Evolutionary conservation across 805 yeast genomes (phyloP).

Genomic region (Metschnikowia drakensbergensis): DNA sequence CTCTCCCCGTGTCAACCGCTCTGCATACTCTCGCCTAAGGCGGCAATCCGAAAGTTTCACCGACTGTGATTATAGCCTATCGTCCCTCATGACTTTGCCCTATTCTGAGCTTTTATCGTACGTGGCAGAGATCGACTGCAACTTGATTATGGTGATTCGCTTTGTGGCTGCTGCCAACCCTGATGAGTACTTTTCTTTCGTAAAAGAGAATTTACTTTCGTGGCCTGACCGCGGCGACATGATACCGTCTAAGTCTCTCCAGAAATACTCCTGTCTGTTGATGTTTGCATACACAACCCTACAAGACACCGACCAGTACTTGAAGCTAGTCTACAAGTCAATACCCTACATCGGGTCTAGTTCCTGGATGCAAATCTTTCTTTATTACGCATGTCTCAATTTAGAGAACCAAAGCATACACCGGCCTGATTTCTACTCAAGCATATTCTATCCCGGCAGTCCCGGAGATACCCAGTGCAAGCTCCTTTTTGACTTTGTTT

Average conservation of each 20-base stretch:
- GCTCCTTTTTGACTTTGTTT: constrained; percentile 31
- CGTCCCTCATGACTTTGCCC: constrained; percentile 3
- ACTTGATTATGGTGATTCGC: constrained; percentile 28
- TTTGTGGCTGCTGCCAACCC: constrained; percentile 39
- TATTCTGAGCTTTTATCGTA: constrained; percentile 9
- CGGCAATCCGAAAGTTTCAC: constrained; percentile 4
- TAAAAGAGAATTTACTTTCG: constrained; percentile 24
- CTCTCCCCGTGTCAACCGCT: constrained; percentile 28
- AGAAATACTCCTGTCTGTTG: constrained; percentile 33
- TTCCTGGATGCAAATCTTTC: constrained; percentile 35
- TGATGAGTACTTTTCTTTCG: constrained; percentile 25
- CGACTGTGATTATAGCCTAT: constrained; percentile 5
- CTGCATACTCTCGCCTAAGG: constrained; percentile 27
- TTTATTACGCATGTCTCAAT: constrained; percentile 29
- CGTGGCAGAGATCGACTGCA: constrained; percentile 31
- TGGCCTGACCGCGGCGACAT: constrained; percentile 23
- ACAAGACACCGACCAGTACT: constrained; percentile 21
- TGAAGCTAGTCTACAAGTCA: constrained; percentile 21
- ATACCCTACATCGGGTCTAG: constrained; percentile 28
- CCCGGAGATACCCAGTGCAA: constrained; percentile 25
- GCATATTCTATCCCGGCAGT: constrained; percentile 19
- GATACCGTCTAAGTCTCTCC: constrained; percentile 27
- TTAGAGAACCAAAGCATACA: constrained; percentile 36
- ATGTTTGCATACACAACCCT: constrained; percentile 30
- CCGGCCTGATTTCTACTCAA: constrained; percentile 33